phyloP scores from a whole-genome alignment of 305 asterid species.

The Petunia hybrid region DNA sequence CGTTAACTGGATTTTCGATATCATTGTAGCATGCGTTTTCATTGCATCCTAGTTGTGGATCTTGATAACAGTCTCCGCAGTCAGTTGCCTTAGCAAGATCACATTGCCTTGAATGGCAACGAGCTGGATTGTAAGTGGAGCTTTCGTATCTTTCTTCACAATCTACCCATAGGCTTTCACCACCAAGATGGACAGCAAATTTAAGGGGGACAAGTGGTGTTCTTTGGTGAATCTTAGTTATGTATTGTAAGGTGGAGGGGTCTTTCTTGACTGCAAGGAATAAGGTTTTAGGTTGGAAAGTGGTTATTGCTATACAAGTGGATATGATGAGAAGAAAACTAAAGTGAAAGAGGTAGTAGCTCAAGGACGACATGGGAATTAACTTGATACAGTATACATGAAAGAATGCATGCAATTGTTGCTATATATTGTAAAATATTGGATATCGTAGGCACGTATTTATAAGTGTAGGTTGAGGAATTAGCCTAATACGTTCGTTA shows the following conservation, averaged over 20 bases:
- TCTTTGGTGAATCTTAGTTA: constrained; percentile 39
- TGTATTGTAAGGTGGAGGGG: constrained; percentile 28
- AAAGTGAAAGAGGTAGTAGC: background rate
- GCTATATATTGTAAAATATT: too few species aligned
- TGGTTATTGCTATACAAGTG: constrained; percentile 21
- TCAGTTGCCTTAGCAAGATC: background rate
- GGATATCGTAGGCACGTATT: too few species aligned
- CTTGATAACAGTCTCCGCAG: background rate
- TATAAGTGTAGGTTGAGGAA: too few species aligned
- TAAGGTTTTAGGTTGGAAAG: constrained; percentile 28
- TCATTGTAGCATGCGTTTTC: constrained; percentile 28
- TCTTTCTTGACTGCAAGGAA: constrained; percentile 39
- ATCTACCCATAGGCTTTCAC: constrained; percentile 40
- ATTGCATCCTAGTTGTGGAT: constrained; percentile 35
- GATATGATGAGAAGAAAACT: constrained; percentile 11
- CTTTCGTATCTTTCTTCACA: constrained; percentile 26
- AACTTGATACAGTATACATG: background rate
- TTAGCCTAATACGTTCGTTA: too few species aligned
- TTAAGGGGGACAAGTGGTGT: constrained; percentile 38
- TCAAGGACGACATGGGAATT: background rate
- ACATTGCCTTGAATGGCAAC: constrained; percentile 30
- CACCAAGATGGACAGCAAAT: constrained; percentile 38
- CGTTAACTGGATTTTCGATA: constrained; percentile 16
- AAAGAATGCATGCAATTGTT: background rate
- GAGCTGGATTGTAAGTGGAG: constrained; percentile 25